phyloP scores from a whole-genome alignment of 495 filamentous ascomycete genomes.

The Apiosordaria backusii region DNA sequence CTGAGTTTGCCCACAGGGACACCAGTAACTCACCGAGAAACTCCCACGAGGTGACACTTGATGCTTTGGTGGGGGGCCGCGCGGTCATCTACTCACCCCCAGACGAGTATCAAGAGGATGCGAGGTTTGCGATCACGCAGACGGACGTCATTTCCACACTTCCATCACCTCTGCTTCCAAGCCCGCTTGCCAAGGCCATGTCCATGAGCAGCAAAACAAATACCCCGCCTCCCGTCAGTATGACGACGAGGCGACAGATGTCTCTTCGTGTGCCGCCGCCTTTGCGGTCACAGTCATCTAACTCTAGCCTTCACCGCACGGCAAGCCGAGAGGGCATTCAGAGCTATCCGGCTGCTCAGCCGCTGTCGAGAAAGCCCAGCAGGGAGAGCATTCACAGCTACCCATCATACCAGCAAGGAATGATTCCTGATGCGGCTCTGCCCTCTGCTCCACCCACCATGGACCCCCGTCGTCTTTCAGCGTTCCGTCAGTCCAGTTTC shows the following conservation, averaged over 20 bases:
- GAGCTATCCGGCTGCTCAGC: constrained; percentile 24
- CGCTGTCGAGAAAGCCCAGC: constrained; percentile 29
- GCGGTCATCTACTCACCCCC: background rate
- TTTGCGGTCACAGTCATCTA: constrained; percentile 37
- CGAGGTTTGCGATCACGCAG: constrained; percentile 13
- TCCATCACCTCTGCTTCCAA: constrained; percentile 28
- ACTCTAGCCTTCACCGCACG: constrained; percentile 29
- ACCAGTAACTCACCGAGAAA: background rate
- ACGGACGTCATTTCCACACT: constrained; percentile 20
- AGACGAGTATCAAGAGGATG: constrained; percentile 2
- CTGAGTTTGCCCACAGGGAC: background rate
- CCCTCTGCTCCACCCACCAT: constrained; percentile 15
- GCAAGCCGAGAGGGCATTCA: constrained; percentile 37
- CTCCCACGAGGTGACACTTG: constrained; percentile 1
- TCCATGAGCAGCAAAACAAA: constrained; percentile 23
- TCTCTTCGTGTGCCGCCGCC: constrained; percentile 42
- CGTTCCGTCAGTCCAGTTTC: constrained; percentile 22
- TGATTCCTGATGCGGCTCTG: background rate
- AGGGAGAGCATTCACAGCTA: constrained; percentile 34
- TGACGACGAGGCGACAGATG: constrained; percentile 32
- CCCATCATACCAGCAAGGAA: constrained; percentile 19
- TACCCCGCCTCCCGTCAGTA: constrained; percentile 33
- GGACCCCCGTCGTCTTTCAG: constrained; percentile 27
- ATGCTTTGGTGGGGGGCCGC: background rate
- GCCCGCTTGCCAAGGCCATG: constrained; percentile 27